These are phyloP conservation scores for Venturia effusa DNA, from an alignment of 2,329 filamentous ascomycete genomes.

Conservation along the genomic window DNA sequence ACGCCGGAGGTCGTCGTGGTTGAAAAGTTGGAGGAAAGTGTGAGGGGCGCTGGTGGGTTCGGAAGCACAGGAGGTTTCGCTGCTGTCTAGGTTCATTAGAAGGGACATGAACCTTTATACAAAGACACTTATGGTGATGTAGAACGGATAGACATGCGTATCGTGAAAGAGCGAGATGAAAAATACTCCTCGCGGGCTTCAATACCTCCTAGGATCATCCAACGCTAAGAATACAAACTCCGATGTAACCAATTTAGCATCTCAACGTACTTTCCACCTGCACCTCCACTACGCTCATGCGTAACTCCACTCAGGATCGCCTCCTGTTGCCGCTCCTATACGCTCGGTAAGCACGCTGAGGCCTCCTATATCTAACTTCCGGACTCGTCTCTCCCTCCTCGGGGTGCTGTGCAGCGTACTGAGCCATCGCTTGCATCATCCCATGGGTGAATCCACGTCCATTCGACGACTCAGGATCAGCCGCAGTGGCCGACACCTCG, in stretches of 20 bases:
- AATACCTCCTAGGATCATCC: neutral
- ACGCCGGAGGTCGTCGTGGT: conserved; percentile 91
- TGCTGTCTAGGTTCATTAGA: conserved; percentile 6
- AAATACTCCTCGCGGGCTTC: neutral
- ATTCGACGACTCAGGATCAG: neutral
- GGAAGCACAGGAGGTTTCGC: conserved; percentile 64
- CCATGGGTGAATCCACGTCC: neutral
- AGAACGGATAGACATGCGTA: neutral
- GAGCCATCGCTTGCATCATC: neutral
- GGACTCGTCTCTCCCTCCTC: neutral
- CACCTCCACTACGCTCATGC: neutral
- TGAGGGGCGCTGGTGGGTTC: conserved; percentile 81
- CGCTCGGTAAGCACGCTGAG: neutral
- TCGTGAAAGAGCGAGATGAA: neutral
- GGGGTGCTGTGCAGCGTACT: neutral
- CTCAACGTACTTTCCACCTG: neutral
- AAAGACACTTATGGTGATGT: neutral
- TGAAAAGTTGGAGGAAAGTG: conserved; percentile 76
- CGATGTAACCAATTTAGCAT: neutral
- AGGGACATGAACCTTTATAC: neutral
- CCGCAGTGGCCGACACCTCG: neutral
- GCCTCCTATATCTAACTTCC: neutral
- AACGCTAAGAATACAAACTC: neutral
- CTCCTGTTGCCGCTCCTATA: neutral
- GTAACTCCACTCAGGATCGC: neutral